Conservation (phyloP, 176 grass and related monocot species). For the Guadua angustifolia region DNA sequence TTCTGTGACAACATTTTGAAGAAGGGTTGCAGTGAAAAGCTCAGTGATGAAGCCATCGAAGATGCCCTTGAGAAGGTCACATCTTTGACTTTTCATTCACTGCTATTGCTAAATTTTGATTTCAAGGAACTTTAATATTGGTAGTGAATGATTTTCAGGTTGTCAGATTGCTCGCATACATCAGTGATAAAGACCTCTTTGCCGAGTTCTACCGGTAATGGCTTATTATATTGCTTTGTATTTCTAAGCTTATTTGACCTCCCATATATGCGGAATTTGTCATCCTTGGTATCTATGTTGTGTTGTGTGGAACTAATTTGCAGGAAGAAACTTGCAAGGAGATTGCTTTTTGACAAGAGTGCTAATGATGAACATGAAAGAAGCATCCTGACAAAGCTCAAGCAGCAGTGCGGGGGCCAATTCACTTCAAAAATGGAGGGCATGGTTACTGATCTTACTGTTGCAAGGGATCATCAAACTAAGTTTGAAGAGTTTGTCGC, state of each 20-base stretch:
- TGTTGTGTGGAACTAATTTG: conserved; percentile 33
- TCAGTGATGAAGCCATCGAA: conserved; percentile 98
- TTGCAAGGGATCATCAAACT: conserved; percentile 84
- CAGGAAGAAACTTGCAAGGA: conserved; percentile 98
- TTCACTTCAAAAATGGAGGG: conserved; percentile 99
- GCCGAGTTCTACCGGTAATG: conserved; percentile 89
- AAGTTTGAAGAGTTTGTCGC: conserved; percentile 83
- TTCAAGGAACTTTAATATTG: neutral
- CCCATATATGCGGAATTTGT: neutral
- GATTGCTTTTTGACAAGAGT: conserved; percentile 97
- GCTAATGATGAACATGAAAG: conserved; percentile 98
- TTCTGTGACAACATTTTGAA: conserved; percentile 98
- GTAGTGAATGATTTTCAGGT: conserved; percentile 54
- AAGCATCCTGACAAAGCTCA: conserved; percentile 98
- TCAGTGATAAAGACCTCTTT: conserved; percentile 97
- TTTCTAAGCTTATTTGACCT: conserved; percentile 23
- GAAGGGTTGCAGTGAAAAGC: conserved; percentile 96
- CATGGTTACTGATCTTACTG: conserved; percentile 90
- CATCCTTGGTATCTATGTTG: conserved; percentile 20
- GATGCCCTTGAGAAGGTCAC: conserved; percentile 96
- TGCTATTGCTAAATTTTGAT: conserved; percentile 9
- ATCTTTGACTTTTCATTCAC: conserved; percentile 4
- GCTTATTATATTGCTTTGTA: conserved; percentile 12
- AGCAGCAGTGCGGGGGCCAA: conserved; percentile 94
- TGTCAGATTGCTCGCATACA: conserved; percentile 86